Evolutionary conservation across 108 stramenopile species (phyloP), one percentile per base, ranked within the genome.

Genomic region (Cyclotella distinguenda): DNA sequence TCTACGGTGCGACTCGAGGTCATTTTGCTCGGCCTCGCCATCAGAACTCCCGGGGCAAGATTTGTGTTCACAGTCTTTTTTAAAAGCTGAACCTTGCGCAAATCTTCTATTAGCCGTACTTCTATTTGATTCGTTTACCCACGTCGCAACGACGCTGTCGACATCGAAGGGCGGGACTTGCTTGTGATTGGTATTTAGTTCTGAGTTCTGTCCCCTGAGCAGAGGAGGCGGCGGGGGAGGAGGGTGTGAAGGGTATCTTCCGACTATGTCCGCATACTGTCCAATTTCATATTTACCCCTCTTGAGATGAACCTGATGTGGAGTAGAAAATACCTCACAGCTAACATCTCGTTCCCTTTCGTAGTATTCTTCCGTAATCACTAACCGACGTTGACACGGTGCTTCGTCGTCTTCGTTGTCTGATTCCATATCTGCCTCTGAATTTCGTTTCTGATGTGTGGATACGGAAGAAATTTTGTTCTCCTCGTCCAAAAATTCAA

Each of bases 31-130:
- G 42, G 21, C 36, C 16, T 57, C 57, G 34, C 45, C 55, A 13
- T 46, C 56, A 19, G 63, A 46, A 6, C 72, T 64, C 7, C 66
- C 56, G 39, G 58, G 42, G 35, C 66, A 74, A 5, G 46, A 64
- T 45, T 64, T 74, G n/a, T n/a, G 60, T 66, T 74, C 72, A 34
- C 66, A 64, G 38, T 74, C 72, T 53, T 74, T 74, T 57, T 66
- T 74, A 21, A 74, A 30, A 31, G 72, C 72, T n/a, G 72, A 74
- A 0, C 57, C 72, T 49, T 66, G 59, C 5, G 57, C 72, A 4
- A 46, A 56, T 25, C 35, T 44, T 18, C 57, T 46, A 1, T 58
- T 59, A 32, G 56, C 72, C 39, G 32, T 26, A 1, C 58, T 51
- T 30, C 66, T 58, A n/a, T 60, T 74, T 44, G 66, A 64, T 40